Evolutionary conservation across 352 stramenopile genomes (phyloP), one percentile per base, ranked within the genome.

Genomic region (Pythium folliculosum): DNA sequence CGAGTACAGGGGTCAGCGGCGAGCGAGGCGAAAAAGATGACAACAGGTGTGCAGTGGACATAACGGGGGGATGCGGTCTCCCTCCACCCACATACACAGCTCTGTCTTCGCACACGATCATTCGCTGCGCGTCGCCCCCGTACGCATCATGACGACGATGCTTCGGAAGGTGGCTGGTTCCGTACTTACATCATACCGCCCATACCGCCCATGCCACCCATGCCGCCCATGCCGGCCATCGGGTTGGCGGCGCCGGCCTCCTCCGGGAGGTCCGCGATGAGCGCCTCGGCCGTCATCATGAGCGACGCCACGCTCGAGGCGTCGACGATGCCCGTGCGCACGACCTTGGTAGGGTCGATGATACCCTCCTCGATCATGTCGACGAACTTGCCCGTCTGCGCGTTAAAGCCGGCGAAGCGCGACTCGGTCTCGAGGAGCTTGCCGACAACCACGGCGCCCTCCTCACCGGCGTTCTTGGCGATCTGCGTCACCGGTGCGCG

Each of bases 201-300:
- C 86, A 95, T 91, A 53, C 90, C 90, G 32, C 80, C 82, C 79
- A 90, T 90, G 63, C 84, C 84, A 43, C 79, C 80, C 82, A 93
- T 93, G 67, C 80, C 77, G 30, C 78, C 79, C 74, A 92, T 90
- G 60, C 90, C 91, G 37, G 75, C 80, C 88, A 97, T 96, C 52
- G 74, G 79, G 44, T 64, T 76, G 40, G 54, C 70, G 1, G 74
- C 70, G 25, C 84, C 86, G 2, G 89, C 80, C 67, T 98, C 91
- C 59, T 94, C 84, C 45, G 96, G 96, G 71, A 98, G 77, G 77
- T 99, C 97, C 8, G 92, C 92, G 77, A 99, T 98, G 73, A 99
- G 96, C 38, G 96, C 89, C 78, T 99, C 98, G 25, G 97, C 98
- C n/a, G 98, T 99, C 81, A 99, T 99, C 77, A 99, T 97, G 57